Conservation (phyloP, 805 yeast genomes). For the Limtongia smithiae region DNA sequence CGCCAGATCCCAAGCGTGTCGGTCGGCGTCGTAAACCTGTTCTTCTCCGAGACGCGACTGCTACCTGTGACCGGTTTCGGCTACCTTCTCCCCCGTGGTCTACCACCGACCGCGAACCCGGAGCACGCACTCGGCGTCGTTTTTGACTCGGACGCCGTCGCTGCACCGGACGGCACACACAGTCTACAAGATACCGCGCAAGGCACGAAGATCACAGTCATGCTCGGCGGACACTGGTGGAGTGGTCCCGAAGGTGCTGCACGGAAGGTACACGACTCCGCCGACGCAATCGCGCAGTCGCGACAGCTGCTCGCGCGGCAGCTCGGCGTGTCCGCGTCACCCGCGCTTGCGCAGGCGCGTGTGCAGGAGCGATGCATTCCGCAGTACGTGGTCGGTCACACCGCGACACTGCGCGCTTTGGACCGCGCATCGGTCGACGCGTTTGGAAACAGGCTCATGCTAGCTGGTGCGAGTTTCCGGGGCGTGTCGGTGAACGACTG, state of each 20-base stretch:
- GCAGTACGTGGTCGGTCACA: slow-evolving; percentile 46
- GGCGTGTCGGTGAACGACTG: slow-evolving; percentile 27
- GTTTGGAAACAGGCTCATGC: slow-evolving; percentile 18
- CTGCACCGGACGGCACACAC: slow-evolving; percentile 11
- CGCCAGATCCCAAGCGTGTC: slow-evolving; percentile 49
- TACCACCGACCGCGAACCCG: slow-evolving; percentile 43
- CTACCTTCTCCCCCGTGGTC: slow-evolving; percentile 66
- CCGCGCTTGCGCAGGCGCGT: slow-evolving; percentile 39
- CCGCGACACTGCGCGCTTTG: slow-evolving; percentile 13
- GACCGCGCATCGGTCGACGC: slow-evolving; percentile 10
- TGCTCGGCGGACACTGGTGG: slow-evolving; percentile 83
- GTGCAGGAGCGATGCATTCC: slow-evolving; percentile 66
- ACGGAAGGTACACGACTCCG: slow-evolving; percentile 31
- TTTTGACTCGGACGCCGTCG: slow-evolving; percentile 68
- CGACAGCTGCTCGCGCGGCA: slow-evolving; percentile 42
- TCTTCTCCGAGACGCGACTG: slow-evolving; percentile 45
- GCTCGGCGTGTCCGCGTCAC: slow-evolving; percentile 38
- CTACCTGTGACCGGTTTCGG: slow-evolving; percentile 74
- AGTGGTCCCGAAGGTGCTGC: slow-evolving; percentile 28
- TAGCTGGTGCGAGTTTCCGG: slow-evolving; percentile 24
- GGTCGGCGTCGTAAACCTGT: slow-evolving; percentile 70
- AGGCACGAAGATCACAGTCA: slow-evolving; percentile 74
- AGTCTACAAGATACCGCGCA: slow-evolving; percentile 30
- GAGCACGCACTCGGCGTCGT: slow-evolving; percentile 76
- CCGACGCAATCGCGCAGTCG: slow-evolving; percentile 36